Conservation (phyloP, 2,329 filamentous ascomycete species). For the Arthrinium phaeospermum region DNA sequence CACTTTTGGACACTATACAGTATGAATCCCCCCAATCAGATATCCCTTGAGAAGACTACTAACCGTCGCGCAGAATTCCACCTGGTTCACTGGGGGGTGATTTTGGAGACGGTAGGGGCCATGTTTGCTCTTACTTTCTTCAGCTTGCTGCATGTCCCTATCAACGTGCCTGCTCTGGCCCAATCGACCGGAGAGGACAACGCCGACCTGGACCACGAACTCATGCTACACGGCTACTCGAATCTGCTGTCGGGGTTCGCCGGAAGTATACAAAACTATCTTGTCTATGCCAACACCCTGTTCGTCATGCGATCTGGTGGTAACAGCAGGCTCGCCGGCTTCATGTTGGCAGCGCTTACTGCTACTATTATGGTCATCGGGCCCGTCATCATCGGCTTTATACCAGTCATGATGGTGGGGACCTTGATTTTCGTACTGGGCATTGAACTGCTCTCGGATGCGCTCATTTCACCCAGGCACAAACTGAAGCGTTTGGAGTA, state of each 20-base stretch:
- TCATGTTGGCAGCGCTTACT: constrained; percentile 82
- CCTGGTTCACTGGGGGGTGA: constrained; percentile 80
- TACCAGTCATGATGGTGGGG: constrained; percentile 96
- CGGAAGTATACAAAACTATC: constrained; percentile 94
- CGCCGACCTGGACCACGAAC: constrained; percentile 85
- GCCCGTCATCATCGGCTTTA: constrained; percentile 87
- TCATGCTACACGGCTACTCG: constrained; percentile 90
- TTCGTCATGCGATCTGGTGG: constrained; percentile 95
- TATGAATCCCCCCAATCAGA: constrained; percentile 51
- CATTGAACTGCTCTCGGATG: constrained; percentile 89
- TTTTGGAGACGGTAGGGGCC: constrained; percentile 84
- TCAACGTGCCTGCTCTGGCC: constrained; percentile 93
- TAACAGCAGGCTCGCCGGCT: constrained; percentile 82
- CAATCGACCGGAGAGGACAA: constrained; percentile 93
- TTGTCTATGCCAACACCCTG: constrained; percentile 97
- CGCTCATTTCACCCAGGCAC: constrained; percentile 85
- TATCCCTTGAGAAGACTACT: constrained; percentile 28
- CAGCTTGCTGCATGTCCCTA: constrained; percentile 93
- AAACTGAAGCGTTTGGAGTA: constrained; percentile 90
- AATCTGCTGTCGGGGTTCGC: constrained; percentile 86
- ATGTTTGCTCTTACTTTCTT: constrained; percentile 99
- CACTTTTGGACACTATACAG: constrained; percentile 96
- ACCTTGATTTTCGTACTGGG: constrained; percentile 94
- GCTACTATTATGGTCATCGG: constrained; percentile 84
- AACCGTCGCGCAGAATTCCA: constrained; percentile 67